phyloP scores from a whole-genome alignment of 2,329 filamentous ascomycete genomes.

The Mariannaea elegans region DNA sequence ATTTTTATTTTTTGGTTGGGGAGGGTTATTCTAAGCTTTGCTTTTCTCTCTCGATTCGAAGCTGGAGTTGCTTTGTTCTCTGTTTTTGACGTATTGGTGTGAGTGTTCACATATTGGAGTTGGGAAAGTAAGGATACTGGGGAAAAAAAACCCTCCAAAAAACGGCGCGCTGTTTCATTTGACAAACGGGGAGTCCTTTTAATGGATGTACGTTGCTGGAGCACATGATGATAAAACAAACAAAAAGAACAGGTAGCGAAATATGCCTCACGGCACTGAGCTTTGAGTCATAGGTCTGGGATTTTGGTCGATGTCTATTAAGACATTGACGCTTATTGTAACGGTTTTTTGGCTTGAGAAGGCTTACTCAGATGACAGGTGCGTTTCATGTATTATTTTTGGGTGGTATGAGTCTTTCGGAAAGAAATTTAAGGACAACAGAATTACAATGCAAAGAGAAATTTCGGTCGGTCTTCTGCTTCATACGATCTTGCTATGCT shows the following conservation, averaged over 20 bases:
- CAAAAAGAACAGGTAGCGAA: not conserved
- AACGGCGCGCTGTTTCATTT: constrained; percentile 22
- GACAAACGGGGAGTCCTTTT: constrained; percentile 7
- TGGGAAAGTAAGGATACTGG: constrained; percentile 28
- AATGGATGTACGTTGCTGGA: constrained; percentile 2
- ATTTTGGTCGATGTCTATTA: constrained; percentile 2
- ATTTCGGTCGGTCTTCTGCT: not conserved
- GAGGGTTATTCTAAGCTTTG: too few species aligned
- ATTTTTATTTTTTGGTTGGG: too few species aligned
- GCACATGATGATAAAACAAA: constrained; percentile 6
- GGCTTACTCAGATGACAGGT: constrained; percentile 5
- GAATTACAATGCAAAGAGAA: not conserved
- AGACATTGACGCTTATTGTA: constrained; percentile 1
- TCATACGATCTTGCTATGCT: not conserved
- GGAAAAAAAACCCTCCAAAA: constrained; percentile 21
- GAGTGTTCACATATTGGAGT: constrained; percentile 30
- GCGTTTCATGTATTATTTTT: constrained; percentile 11
- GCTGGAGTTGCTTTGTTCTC: constrained; percentile 19
- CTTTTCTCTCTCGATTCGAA: constrained; percentile 16
- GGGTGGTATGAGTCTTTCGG: not conserved
- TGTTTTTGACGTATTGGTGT: constrained; percentile 11
- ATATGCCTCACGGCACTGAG: constrained; percentile 23
- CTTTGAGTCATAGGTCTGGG: constrained; percentile 18
- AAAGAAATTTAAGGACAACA: constrained; percentile 5
- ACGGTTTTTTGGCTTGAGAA: constrained; percentile 2